Conservation (phyloP, 2,329 filamentous ascomycete genomes). For the Scortechinia acanthostroma region DNA sequence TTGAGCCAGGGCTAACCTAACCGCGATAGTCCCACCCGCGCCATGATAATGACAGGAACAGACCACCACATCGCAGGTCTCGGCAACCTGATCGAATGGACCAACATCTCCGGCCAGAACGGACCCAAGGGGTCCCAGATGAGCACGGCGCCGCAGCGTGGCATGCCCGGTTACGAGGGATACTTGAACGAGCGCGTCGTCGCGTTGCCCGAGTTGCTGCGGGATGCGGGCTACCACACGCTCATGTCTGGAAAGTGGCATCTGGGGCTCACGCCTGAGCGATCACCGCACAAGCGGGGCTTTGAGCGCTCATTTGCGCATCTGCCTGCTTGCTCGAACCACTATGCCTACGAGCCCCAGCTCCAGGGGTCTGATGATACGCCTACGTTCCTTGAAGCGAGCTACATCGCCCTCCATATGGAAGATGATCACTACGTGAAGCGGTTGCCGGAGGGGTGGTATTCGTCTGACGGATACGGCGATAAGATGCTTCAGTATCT, state of each 20-base stretch:
- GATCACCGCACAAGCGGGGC: constrained; percentile 43
- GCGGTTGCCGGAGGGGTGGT: constrained; percentile 39
- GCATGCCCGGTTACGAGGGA: constrained; percentile 53
- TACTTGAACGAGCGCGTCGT: constrained; percentile 54
- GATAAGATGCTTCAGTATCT: constrained; percentile 43
- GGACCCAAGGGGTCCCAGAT: constrained; percentile 39
- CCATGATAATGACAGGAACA: constrained; percentile 62
- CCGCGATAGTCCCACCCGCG: constrained; percentile 38
- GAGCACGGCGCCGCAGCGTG: constrained; percentile 43
- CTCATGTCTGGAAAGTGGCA: constrained; percentile 60
- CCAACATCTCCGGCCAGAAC: constrained; percentile 34
- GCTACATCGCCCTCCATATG: constrained; percentile 26
- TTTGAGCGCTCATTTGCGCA: constrained; percentile 53
- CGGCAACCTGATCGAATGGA: constrained; percentile 51
- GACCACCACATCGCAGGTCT: constrained; percentile 53
- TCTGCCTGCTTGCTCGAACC: constrained; percentile 50
- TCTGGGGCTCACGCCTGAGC: constrained; percentile 47
- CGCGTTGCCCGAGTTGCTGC: constrained; percentile 47
- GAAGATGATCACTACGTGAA: constrained; percentile 26
- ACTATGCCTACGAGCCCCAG: constrained; percentile 40
- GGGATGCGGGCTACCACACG: constrained; percentile 50
- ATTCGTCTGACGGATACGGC: constrained; percentile 42
- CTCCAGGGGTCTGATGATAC: constrained; percentile 25
- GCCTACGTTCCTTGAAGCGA: constrained; percentile 26
- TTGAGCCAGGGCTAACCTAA: background rate